Conservation (phyloP, 768 basidiomycete genomes). For the Tylopilus rubrobrunneus region DNA sequence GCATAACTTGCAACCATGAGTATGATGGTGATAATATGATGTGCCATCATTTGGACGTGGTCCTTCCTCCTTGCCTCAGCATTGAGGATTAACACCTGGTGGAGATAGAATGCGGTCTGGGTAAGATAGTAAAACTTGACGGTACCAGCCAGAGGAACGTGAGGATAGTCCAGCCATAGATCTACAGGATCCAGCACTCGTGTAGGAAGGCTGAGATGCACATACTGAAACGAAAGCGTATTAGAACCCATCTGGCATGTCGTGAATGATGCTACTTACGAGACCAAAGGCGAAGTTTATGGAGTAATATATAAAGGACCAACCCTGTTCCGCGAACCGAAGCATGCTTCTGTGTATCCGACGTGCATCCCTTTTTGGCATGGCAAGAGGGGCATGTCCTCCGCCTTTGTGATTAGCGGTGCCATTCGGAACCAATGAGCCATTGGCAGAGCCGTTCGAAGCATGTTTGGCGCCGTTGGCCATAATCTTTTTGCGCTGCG, state of each 20-base stretch:
- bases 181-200: conserved; percentile 56
- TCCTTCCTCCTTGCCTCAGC: conserved; percentile 91
- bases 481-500: conserved; percentile 16
- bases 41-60: conserved; percentile 93
- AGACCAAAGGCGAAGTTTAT: conserved; percentile 74
- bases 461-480: conserved; percentile 28
- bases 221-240: conserved; percentile 51
- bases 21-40: conserved; percentile 85
- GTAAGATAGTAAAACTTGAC: conserved; percentile 88
- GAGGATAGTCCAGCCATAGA: conserved; percentile 81
- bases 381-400: conserved; percentile 13
- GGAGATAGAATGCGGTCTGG: conserved; percentile 85
- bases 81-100: conserved; percentile 89
- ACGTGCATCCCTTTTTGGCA: conserved; percentile 46
- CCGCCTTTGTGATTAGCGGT: conserved; percentile 26
- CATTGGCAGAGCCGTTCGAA: conserved; percentile 24
- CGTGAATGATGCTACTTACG: conserved; percentile 50
- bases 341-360: conserved; percentile 68
- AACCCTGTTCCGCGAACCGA: conserved; percentile 95
- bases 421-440: conserved; percentile 28
- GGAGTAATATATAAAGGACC: conserved; percentile 79
- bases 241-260: conserved; percentile 10
- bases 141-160: conserved; percentile 71
- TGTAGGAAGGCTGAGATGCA: conserved; percentile 71
- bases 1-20: conserved; percentile 78